Evolutionary conservation across 2,329 filamentous ascomycete species (phyloP), one percentile per base, ranked within the genome.

Genomic region (Sclerotinia glacialis): DNA sequence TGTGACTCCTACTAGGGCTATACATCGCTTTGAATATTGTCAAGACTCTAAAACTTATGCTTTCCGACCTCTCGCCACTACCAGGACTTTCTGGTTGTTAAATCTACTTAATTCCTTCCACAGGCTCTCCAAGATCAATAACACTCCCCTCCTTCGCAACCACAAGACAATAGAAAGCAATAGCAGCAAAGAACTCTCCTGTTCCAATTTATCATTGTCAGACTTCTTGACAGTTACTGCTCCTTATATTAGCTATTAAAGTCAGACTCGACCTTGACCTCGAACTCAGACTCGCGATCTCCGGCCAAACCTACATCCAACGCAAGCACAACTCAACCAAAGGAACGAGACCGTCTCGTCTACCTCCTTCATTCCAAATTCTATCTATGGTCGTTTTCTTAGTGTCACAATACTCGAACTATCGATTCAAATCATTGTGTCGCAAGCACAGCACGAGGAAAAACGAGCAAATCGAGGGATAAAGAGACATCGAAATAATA

Each of bases 41-140:
- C 49, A 14, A 60, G 4, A 65, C 14, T 50, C 31, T 44, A 60
- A 46, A 52, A 52, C 55, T 34, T 40, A 61, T 61, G 64, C 64
- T 58, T 49, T 37, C 37, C 44, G 46, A 60, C 49, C 58, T 34
- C 28, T 31, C 18, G 49, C 46, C 28, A 12, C 44, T 31, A 40
- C 56, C 56, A 66, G 64, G 54, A 47, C 64, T 37, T 40, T 63
- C 49, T 66, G 64, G 64, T 63, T 62, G 26, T 56, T 46, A 26
- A n/a, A 21, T 55, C n/a, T 47, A 44, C 23, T 42, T 42, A n/a
- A n/a, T n/a, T 34, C 31, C 49, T 62, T 54, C 11, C 31, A 52
- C 47, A 14, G 3, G 31, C 47, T 54, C 26, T 53, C 28, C 34
- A 31, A 54, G 42, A 42, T n/a, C 60, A 2, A 34, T 16, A 31